phyloP scores from a whole-genome alignment of 2,329 filamentous ascomycete species.

The Ceratocystis smalleyi region DNA sequence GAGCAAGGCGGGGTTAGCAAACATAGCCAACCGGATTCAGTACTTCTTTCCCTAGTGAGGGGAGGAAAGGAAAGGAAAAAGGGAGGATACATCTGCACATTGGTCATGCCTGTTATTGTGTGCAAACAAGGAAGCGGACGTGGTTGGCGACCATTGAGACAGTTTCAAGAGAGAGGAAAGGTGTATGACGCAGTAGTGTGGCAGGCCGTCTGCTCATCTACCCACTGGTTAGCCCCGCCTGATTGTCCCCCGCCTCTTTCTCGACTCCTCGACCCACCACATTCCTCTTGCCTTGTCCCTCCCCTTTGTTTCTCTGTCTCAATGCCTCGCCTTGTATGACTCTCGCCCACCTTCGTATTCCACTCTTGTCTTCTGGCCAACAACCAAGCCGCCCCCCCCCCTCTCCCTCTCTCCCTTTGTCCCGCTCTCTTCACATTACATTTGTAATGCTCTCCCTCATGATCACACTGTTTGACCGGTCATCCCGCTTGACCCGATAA shows the following conservation, averaged over 20 bases:
- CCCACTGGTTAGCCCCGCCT: not conserved
- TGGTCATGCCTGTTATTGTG: not conserved
- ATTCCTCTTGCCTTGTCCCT: not conserved
- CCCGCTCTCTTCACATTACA: constrained; percentile 24
- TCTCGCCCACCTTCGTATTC: not conserved
- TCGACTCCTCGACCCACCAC: not conserved
- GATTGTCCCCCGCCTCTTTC: not conserved
- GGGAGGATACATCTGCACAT: not conserved
- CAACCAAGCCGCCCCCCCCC: too few relatives aligned
- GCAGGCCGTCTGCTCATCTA: not conserved
- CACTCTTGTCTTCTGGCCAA: too few relatives aligned
- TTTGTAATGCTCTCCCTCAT: constrained; percentile 48
- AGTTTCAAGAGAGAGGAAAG: not conserved
- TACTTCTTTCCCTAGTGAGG: not conserved
- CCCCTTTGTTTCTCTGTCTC: not conserved
- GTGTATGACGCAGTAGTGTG: not conserved
- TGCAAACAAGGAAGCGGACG: not conserved
- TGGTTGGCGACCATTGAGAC: not conserved
- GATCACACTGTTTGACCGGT: constrained; percentile 77
- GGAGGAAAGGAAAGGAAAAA: not conserved
- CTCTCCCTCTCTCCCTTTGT: too few relatives aligned
- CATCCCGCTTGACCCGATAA: constrained; percentile 70
- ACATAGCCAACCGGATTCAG: not conserved
- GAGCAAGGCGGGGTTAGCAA: not conserved
- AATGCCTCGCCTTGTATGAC: not conserved